Percentiles rank a stretch among this genome's conserved stretches.
Conservation (phyloP, 2,329 filamentous ascomycete species). For the Pyrenochaeta sp. region DNA sequence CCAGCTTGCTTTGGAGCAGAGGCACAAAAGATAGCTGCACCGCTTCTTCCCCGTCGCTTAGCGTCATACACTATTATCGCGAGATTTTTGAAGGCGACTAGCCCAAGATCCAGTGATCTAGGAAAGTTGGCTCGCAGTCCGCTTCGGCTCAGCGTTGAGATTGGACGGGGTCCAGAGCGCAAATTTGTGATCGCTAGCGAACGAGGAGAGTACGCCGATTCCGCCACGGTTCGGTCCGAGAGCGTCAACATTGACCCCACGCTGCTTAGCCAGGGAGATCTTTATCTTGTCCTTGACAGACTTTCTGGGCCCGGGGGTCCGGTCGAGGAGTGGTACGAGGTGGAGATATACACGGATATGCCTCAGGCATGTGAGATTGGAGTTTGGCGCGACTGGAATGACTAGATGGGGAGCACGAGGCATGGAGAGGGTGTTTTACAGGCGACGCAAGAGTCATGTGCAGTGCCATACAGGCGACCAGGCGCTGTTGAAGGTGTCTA, state of each 20-base stretch:
- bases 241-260: constrained; percentile 78
- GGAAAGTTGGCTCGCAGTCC: constrained; percentile 53
- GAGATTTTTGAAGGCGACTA: constrained; percentile 50
- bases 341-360: constrained; percentile 58
- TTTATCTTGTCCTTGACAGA: constrained; percentile 85
- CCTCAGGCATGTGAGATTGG: constrained; percentile 55
- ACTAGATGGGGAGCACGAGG: not conserved
- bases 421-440: constrained; percentile 4
- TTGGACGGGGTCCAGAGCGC: constrained; percentile 75
- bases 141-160: constrained; percentile 76
- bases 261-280: constrained; percentile 62
- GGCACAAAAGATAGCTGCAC: constrained; percentile 63
- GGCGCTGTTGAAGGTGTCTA: not conserved
- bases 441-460: constrained; percentile 6
- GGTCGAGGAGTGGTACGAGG: constrained; percentile 60
- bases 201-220: constrained; percentile 79
- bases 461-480: constrained; percentile 8
- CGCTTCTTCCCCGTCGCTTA: constrained; percentile 62
- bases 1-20: constrained; percentile 60
- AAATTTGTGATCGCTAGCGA: constrained; percentile 70
- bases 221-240: constrained; percentile 70
- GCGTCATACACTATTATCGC: constrained; percentile 69
- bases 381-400: constrained; percentile 56
- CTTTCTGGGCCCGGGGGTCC: constrained; percentile 66
- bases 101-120: constrained; percentile 35